Base-by-base conservation (phyloP, 306 rosid genomes). In the Castanea sativa region DNA sequence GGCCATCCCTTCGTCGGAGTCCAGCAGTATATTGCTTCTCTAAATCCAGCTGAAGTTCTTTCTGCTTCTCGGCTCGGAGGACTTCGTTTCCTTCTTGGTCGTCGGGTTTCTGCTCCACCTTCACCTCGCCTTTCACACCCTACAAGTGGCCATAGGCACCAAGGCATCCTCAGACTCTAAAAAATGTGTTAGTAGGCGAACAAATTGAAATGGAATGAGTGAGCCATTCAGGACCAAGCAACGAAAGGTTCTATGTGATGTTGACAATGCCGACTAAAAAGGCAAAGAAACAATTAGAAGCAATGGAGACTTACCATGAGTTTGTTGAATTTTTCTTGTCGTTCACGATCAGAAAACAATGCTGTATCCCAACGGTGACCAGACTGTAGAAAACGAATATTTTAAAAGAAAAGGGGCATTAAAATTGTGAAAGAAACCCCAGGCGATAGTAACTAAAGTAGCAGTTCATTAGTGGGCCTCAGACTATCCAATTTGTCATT, bases 141-240 rank as follows among this genome's bases (percentile, higher is more conserved):
- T 95, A 86, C 98, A 95, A 93, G 87, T 95, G 87, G 98, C 96
- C 99, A 95, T 90, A 90, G 97, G 98, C 97, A 96, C 87, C 91
- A 90, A 91, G 83, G 92, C 96, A 91, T 91, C 90, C 96, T 93
- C 94, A 96, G 98, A 95, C 94, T 95, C 98, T 90, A 88, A 93
- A 96, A 96, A 93, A 78, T 76, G 97, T 90, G 99, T 96, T 86
- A 96, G 98, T 96, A 88, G 70, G 90, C 35, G 96, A 83, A 83
- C 64, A 82, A 90, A 90, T 74, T 78, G 77, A 64, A 76, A 84
- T 19, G 75, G 77, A 81, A 75, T 69, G 71, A 83, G 72, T 75
- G 81, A 80, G 83, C 80, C 91, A 87, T 82, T 85, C 83, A 90
- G 81, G 75, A 82, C 78, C 80, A 81, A 60, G 32, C 56, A 74